Base-by-base conservation (phyloP, 805 yeast genomes). In the Candida corydali region DNA sequence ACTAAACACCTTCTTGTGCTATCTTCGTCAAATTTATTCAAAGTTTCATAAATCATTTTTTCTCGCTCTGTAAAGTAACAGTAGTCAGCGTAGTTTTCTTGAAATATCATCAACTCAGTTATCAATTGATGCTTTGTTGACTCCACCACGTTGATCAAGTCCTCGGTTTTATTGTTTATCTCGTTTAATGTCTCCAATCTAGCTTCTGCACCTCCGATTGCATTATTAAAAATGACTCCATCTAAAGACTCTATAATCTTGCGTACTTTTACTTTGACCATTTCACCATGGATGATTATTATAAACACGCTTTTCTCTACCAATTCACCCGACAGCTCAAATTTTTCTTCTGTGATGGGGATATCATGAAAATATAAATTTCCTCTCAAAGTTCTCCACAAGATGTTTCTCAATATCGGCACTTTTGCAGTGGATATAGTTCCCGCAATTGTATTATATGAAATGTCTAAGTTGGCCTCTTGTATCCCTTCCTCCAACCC, bases 21-120 rank as follows among this genome's bases (percentile, higher is more conserved):
- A 55, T 84, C 93, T 54, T 76, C 81, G 48, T 82, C 80, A 49
- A 85, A 84, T 41, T 66, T 67, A 56, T 82, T 81, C 63, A 82
- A 67, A 3, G 75, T 65, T 40, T 73, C 70, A 52, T 69, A 81
- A 28, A 81, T 78, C 17, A 73, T 57, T 45, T 75, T 73, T 47
- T 82, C 89, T 30, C 78, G 58, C 37, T 71, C 67, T 35, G 78
- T 42, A 6, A 46, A 45, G 37, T 55, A 63, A 24, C 45, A 36
- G 52, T 56, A 64, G 33, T 60, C 59, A 1, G 64, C 47, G 39
- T 47, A 63, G 7, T 47, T 42, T 17, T 63, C 71, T 36, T 63
- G 69, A 36, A 66, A 53, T 2, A 61, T 41, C 17, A 61, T 31
- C 22, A 67, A 52, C 36, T 67, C 73, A 3, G 69, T 50, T 20